Conservation (phyloP, 768 basidiomycete genomes). For the Russula lepida region DNA sequence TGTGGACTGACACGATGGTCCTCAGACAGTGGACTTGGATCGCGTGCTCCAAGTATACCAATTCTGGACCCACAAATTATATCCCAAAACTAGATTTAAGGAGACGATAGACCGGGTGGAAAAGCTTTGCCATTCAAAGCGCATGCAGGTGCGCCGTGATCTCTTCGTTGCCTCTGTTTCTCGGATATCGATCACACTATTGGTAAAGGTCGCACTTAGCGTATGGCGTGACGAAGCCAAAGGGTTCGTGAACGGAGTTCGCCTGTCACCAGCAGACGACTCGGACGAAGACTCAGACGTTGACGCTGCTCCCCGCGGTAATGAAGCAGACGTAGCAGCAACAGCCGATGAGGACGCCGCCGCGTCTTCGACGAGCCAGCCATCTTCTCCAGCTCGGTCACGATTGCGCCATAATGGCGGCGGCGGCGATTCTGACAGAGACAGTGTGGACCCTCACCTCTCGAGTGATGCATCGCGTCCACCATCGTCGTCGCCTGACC, state of each 20-base stretch:
- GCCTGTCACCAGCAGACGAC: constrained; percentile 26
- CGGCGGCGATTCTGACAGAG: constrained; percentile 5
- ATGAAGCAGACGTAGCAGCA: constrained; percentile 24
- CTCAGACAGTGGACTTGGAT: constrained; percentile 71
- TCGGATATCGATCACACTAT: background rate
- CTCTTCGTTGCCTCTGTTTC: background rate
- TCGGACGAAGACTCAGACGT: constrained; percentile 43
- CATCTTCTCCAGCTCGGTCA: constrained; percentile 8
- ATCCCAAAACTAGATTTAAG: constrained; percentile 78
- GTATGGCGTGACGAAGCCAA: constrained; percentile 69
- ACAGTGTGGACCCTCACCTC: background rate
- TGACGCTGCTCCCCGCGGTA: constrained; percentile 37
- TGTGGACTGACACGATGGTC: background rate
- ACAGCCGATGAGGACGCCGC: constrained; percentile 18
- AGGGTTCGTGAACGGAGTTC: constrained; percentile 31
- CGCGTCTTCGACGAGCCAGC: constrained; percentile 1
- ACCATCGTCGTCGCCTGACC: constrained; percentile 9
- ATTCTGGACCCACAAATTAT: constrained; percentile 91
- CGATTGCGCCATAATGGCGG: background rate
- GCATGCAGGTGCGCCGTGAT: constrained; percentile 65
- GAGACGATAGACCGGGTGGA: constrained; percentile 85
- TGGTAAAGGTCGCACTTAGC: constrained; percentile 58
- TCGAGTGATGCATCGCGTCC: constrained; percentile 13
- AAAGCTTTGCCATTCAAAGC: constrained; percentile 75
- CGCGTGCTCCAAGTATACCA: constrained; percentile 79